A percentile compares a stretch with the other conserved stretches of the same genome.
Evolutionary conservation across 495 filamentous ascomycete genomes (phyloP).

Genomic region (Penicillium samsonianum): DNA sequence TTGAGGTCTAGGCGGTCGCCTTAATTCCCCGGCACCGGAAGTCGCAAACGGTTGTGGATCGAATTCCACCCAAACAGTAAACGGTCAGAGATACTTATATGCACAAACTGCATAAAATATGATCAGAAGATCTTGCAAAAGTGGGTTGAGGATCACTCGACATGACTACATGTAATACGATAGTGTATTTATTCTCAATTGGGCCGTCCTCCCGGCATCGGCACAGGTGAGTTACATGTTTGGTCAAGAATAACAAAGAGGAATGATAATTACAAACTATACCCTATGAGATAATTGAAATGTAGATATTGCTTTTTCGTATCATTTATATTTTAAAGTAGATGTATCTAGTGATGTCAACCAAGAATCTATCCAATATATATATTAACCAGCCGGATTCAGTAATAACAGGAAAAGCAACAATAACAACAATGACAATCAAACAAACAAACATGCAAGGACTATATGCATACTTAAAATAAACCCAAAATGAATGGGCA

Average conservation of each 20-base stretch:
- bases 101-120: background rate
- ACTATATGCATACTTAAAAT: background rate
- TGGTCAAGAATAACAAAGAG: background rate
- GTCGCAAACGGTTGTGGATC: conserved; percentile 14
- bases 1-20: background rate
- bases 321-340: background rate
- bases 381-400: background rate
- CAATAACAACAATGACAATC: background rate
- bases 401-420: background rate
- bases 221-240: background rate
- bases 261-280: background rate
- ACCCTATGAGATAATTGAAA: background rate
- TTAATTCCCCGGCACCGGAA: conserved; percentile 1
- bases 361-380: background rate
- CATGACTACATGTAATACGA: background rate
- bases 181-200: background rate
- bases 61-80: background rate
- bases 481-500: background rate
- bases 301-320: background rate
- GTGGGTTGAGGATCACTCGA: background rate
- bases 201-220: background rate
- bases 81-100: background rate
- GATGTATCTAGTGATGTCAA: background rate
- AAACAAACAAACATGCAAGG: conserved; percentile 5
- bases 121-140: background rate